These are phyloP conservation scores for Dendrobium catenatum DNA, from an alignment of 106 monocot genomes.

Conservation along the genomic window DNA sequence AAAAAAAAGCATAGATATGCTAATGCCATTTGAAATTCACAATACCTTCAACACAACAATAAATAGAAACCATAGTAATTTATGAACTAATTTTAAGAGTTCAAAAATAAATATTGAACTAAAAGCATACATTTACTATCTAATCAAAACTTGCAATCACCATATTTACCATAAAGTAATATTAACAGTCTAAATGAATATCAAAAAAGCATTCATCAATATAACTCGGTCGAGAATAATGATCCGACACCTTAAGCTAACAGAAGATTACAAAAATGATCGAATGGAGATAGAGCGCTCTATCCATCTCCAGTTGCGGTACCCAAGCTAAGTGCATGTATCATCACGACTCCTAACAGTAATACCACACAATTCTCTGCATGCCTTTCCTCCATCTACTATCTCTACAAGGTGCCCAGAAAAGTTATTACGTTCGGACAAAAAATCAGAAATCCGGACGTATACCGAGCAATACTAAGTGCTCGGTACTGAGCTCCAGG, in stretches of 20 bases:
- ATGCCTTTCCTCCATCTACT: no score
- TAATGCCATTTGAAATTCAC: not conserved
- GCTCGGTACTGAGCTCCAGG: no score
- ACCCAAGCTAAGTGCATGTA: no score
- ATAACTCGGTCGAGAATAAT: not conserved
- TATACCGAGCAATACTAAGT: no score
- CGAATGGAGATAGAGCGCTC: no score
- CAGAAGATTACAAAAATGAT: not conserved
- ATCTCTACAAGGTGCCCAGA: no score
- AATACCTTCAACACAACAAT: not conserved
- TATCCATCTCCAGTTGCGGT: no score
- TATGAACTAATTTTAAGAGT: not conserved
- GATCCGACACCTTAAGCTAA: not conserved
- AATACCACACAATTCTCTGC: no score
- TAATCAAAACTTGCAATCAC: not conserved
- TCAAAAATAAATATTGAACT: not conserved
- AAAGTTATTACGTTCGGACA: no score
- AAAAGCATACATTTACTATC: not conserved
- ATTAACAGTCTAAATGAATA: not conserved
- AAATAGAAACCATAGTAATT: not conserved
- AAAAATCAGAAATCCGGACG: no score
- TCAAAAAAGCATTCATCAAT: not conserved
- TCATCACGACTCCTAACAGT: no score
- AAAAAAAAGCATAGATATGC: not conserved
- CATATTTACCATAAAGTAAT: not conserved